Evolutionary conservation across 2,329 filamentous ascomycete genomes (phyloP).

Genomic region (Aspergillus tubingensis): DNA sequence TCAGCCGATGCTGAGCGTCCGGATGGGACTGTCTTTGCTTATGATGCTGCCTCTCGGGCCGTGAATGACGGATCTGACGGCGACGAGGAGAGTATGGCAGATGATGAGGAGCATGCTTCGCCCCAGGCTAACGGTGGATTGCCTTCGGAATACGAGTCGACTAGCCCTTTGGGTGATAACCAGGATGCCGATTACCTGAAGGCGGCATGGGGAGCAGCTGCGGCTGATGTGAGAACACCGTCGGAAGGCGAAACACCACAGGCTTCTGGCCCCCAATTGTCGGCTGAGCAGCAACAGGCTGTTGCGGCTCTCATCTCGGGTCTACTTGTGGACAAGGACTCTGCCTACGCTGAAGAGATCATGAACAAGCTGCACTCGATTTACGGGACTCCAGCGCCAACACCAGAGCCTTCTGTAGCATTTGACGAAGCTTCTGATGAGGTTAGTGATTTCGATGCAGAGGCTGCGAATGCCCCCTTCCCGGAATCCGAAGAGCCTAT

Average conservation of each 20-base stretch:
- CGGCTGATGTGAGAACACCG: conserved; percentile 44
- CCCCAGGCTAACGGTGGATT: background rate
- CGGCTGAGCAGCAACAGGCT: conserved; percentile 55
- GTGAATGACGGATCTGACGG: background rate
- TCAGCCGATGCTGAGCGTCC: background rate
- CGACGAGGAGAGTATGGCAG: background rate
- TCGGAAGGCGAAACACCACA: background rate
- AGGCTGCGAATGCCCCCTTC: background rate
- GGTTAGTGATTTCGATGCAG: background rate
- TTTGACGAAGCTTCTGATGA: conserved; percentile 56
- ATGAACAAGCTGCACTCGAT: conserved; percentile 70
- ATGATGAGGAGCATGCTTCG: background rate
- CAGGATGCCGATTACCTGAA: background rate
- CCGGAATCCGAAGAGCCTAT: background rate
- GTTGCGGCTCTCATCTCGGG: conserved; percentile 75
- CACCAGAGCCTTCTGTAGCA: conserved; percentile 46
- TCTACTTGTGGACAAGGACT: conserved; percentile 74
- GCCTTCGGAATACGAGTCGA: background rate
- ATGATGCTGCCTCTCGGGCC: background rate
- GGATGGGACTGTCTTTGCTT: background rate
- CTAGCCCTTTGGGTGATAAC: background rate
- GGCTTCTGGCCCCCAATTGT: background rate
- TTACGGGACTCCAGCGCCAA: conserved; percentile 63
- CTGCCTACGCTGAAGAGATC: conserved; percentile 78
- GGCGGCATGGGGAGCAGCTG: conserved; percentile 54